These are phyloP conservation scores for Penicillium glabrum DNA, from an alignment of 2,329 filamentous ascomycete genomes.

Conservation along the genomic window DNA sequence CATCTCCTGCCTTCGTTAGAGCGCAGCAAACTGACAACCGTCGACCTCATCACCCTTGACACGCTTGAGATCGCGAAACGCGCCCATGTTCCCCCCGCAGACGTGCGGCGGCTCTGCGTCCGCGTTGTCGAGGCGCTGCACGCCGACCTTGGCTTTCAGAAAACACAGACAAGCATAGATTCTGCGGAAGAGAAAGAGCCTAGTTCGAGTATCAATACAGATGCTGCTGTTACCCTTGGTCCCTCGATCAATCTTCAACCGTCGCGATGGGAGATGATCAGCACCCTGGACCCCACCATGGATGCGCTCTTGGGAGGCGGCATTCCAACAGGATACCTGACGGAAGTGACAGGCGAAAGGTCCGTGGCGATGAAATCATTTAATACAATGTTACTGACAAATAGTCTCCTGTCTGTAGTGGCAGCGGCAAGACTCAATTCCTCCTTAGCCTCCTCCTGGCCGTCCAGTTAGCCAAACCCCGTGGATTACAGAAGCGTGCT, in stretches of 20 bases:
- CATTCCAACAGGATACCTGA: constrained; percentile 75
- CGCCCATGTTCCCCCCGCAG: constrained; percentile 75
- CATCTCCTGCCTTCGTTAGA: constrained; percentile 79
- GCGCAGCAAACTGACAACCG: constrained; percentile 71
- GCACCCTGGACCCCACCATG: constrained; percentile 73
- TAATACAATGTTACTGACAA: not conserved
- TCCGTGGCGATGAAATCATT: constrained; percentile 25
- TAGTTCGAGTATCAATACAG: constrained; percentile 23
- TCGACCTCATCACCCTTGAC: constrained; percentile 83
- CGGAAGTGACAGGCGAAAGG: constrained; percentile 91
- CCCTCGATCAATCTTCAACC: constrained; percentile 32
- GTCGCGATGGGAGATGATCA: constrained; percentile 62
- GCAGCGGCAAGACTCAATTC: constrained; percentile 92
- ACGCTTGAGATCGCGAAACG: constrained; percentile 80
- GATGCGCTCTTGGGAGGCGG: constrained; percentile 75
- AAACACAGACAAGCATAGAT: constrained; percentile 4
- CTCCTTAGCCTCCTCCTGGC: constrained; percentile 81
- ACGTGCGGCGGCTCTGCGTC: constrained; percentile 71
- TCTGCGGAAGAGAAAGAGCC: constrained; percentile 12
- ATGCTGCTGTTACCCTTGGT: constrained; percentile 16
- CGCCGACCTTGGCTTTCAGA: constrained; percentile 54
- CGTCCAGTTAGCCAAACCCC: constrained; percentile 74
- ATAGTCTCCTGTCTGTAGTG: constrained; percentile 49
- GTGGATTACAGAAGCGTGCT: constrained; percentile 69
- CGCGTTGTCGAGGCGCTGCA: constrained; percentile 69